Conservation (phyloP, 116 monocot genomes). For the Thalassia testudinum region DNA sequence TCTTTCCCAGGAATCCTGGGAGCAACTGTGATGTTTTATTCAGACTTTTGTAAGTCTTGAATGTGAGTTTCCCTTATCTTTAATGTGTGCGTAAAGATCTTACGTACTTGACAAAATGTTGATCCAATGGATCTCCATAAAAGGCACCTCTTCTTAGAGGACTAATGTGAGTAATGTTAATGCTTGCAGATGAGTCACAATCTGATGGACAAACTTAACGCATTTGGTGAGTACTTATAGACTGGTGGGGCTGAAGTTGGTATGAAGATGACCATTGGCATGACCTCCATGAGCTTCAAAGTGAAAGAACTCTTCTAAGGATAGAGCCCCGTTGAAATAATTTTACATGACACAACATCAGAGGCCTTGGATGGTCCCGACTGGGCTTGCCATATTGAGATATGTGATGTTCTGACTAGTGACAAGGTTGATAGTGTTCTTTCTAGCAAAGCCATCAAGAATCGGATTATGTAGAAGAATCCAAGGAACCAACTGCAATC, state of each 20-base stretch:
- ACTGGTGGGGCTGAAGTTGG: slow-evolving; percentile 63
- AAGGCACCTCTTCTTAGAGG: too few species aligned
- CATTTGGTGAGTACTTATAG: slow-evolving; percentile 72
- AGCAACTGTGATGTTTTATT: too few species aligned
- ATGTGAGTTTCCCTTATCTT: too few species aligned
- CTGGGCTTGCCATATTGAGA: slow-evolving; percentile 74
- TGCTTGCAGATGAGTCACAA: slow-evolving; percentile 53
- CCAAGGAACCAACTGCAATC: slow-evolving; percentile 44
- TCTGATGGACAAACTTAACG: slow-evolving; percentile 77
- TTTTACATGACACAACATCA: slow-evolving; percentile 74
- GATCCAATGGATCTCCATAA: too few species aligned
- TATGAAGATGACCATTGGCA: slow-evolving; percentile 47
- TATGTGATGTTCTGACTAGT: slow-evolving; percentile 70
- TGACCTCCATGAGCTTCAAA: slow-evolving; percentile 83
- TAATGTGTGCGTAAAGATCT: too few species aligned
- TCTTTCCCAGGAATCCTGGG: too few species aligned
- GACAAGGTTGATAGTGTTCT: slow-evolving; percentile 55
- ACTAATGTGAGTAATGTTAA: too few species aligned
- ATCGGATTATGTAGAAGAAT: slow-evolving; percentile 55
- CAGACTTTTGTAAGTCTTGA: too few species aligned
- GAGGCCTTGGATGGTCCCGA: slow-evolving; percentile 65
- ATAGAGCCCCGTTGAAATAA: slow-evolving; percentile 47
- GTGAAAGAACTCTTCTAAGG: slow-evolving; percentile 83
- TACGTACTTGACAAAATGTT: too few species aligned
- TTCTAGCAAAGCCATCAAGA: slow-evolving; percentile 64